These are phyloP conservation scores for Stereum hirsutum DNA, from an alignment of 1,284 basidiomycete genomes.

Conservation along the genomic window DNA sequence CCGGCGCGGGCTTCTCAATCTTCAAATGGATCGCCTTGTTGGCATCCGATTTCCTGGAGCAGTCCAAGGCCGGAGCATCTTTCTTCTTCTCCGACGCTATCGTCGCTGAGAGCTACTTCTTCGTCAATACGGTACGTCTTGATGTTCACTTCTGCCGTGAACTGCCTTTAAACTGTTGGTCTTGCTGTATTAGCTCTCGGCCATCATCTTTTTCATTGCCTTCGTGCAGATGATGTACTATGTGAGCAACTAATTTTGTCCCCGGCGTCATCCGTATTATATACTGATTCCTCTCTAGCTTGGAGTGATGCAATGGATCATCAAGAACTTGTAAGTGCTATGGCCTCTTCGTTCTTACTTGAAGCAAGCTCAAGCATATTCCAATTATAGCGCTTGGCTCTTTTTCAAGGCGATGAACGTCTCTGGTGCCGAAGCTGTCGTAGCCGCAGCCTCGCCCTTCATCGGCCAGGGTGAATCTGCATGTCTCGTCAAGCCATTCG, in stretches of 20 bases:
- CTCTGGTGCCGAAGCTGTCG: conserved; percentile 86
- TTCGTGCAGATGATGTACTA: conserved; percentile 86
- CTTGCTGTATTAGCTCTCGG: conserved; percentile 37
- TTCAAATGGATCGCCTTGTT: conserved; percentile 77
- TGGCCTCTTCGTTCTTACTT: neutral
- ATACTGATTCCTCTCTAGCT: conserved; percentile 23
- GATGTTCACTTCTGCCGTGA: neutral
- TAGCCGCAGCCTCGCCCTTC: conserved; percentile 87
- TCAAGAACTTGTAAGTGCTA: conserved; percentile 60
- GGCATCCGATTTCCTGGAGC: conserved; percentile 61
- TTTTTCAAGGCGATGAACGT: conserved; percentile 86
- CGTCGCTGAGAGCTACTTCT: conserved; percentile 67
- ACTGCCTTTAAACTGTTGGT: conserved; percentile 6
- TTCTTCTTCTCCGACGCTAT: conserved; percentile 74
- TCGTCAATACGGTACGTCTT: conserved; percentile 58
- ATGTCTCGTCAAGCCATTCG: conserved; percentile 79
- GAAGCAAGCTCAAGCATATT: conserved; percentile 5
- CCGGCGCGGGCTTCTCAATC: conserved; percentile 67
- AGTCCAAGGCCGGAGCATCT: conserved; percentile 53
- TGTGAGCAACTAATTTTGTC: too few species aligned
- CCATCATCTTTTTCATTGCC: conserved; percentile 84
- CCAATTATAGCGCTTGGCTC: conserved; percentile 65
- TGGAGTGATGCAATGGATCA: conserved; percentile 85
- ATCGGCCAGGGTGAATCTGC: conserved; percentile 86
- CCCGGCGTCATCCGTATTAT: neutral